Evolutionary conservation across 768 basidiomycete species (phyloP).

Genomic region (Boletus subcaerulescens): DNA sequence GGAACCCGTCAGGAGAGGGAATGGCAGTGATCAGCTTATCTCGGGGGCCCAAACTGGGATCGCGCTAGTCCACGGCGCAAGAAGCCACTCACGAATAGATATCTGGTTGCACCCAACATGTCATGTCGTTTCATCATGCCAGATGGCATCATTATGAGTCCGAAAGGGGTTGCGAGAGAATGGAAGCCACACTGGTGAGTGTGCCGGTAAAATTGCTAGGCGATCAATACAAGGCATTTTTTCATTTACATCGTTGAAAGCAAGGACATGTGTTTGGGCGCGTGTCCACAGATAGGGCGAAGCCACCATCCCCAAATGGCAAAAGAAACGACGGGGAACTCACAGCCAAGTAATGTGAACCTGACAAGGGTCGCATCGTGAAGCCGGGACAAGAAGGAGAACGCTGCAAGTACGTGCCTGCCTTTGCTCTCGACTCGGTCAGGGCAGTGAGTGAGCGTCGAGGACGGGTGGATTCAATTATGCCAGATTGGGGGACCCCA

Average conservation of each 20-base stretch:
- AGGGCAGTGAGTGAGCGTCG: background rate
- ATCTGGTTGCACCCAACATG: conserved; percentile 13
- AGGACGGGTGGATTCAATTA: background rate
- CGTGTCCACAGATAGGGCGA: conserved; percentile 13
- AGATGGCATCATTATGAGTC: conserved; percentile 21
- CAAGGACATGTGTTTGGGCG: conserved; percentile 18
- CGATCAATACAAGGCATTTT: conserved; percentile 26
- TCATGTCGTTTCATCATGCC: conserved; percentile 17
- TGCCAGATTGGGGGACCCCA: conserved; percentile 1
- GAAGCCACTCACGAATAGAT: conserved; percentile 7
- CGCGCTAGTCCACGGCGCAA: conserved; percentile 18
- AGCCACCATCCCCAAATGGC: conserved; percentile 13
- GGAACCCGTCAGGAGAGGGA: background rate
- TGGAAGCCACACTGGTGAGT: conserved; percentile 20
- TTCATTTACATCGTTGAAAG: conserved; percentile 16
- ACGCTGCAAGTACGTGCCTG: no score
- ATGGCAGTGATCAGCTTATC: conserved; percentile 15
- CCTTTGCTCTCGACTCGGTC: no score
- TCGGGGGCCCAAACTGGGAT: conserved; percentile 8
- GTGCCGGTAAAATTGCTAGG: conserved; percentile 12
- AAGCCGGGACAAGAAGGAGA: background rate
- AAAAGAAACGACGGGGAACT: conserved; percentile 24
- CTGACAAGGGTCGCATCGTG: conserved; percentile 4
- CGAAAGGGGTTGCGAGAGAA: conserved; percentile 20
- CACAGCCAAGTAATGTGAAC: conserved; percentile 1